Conservation (phyloP, 2,329 filamentous ascomycete species). For the Helotiales sp. region DNA sequence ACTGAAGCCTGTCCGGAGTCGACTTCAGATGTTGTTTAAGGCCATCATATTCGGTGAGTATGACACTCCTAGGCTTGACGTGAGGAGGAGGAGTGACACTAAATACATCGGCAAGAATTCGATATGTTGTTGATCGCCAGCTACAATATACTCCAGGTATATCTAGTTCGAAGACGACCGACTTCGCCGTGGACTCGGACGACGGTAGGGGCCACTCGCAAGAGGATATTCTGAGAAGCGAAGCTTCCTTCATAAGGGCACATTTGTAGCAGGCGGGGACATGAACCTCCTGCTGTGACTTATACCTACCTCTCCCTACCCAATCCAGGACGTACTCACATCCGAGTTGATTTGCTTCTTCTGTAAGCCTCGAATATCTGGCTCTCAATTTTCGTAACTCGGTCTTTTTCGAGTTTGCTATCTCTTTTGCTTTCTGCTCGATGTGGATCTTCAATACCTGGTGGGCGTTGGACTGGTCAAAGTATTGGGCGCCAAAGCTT, state of each 20-base stretch:
- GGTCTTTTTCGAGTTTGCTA: slow-evolving; percentile 40
- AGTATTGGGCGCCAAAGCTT: slow-evolving; percentile 56
- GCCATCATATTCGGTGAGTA: slow-evolving; percentile 15
- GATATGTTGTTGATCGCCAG: slow-evolving; percentile 57
- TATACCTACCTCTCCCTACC: not conserved
- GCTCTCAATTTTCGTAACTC: slow-evolving; percentile 44
- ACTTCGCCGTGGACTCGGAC: slow-evolving; percentile 44
- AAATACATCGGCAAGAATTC: slow-evolving; percentile 50
- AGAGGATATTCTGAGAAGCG: slow-evolving; percentile 49
- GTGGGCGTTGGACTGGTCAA: slow-evolving; percentile 49
- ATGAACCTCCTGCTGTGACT: not conserved
- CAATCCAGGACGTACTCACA: slow-evolving; percentile 11
- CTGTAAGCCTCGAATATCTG: slow-evolving; percentile 35
- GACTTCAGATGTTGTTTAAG: slow-evolving; percentile 15
- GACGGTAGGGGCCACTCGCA: slow-evolving; percentile 62
- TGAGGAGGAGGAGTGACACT: slow-evolving; percentile 8
- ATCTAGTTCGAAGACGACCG: slow-evolving; percentile 58
- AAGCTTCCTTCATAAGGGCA: slow-evolving; percentile 40
- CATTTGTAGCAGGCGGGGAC: slow-evolving; percentile 48
- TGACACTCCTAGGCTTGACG: slow-evolving; percentile 10
- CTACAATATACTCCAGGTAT: slow-evolving; percentile 47
- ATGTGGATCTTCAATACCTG: slow-evolving; percentile 47
- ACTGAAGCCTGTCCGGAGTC: slow-evolving; percentile 19
- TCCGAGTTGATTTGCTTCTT: not conserved
- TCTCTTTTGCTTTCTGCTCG: slow-evolving; percentile 44